Percentiles rank a stretch among this genome's conserved stretches.
Conservation (phyloP, 2,329 filamentous ascomycete genomes). For the Pseudopyrenochaeta lycopersici region DNA sequence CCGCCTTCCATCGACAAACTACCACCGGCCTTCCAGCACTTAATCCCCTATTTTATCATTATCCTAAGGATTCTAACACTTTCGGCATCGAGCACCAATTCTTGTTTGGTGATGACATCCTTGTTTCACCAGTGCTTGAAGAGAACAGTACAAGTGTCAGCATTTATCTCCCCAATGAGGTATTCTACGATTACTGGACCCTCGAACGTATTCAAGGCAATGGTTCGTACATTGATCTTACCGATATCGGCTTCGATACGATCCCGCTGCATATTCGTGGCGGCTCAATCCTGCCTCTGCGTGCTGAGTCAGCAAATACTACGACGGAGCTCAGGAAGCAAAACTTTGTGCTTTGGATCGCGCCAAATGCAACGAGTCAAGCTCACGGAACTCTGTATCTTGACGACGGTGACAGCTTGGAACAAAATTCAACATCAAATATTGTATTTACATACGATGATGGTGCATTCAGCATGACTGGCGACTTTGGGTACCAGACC, state of each 20-base stretch:
- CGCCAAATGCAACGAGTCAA: constrained; percentile 68
- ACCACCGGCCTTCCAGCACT: constrained; percentile 70
- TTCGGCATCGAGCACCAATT: constrained; percentile 64
- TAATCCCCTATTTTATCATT: constrained; percentile 75
- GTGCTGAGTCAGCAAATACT: constrained; percentile 65
- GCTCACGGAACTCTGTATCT: constrained; percentile 76
- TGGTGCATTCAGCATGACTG: constrained; percentile 62
- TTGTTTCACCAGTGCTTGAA: constrained; percentile 65
- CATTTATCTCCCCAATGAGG: constrained; percentile 65
- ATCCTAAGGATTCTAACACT: constrained; percentile 65
- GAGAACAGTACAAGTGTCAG: constrained; percentile 62
- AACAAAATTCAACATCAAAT: constrained; percentile 64
- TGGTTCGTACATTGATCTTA: constrained; percentile 56
- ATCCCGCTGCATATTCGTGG: constrained; percentile 74
- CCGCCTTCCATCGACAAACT: constrained; percentile 69
- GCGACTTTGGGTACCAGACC: constrained; percentile 62
- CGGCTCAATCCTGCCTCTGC: constrained; percentile 69
- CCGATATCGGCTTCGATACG: constrained; percentile 58
- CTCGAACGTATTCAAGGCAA: constrained; percentile 58
- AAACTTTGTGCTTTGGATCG: constrained; percentile 76
- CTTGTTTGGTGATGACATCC: constrained; percentile 65
- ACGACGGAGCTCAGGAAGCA: constrained; percentile 71
- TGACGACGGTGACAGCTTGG: constrained; percentile 76
- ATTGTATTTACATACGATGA: constrained; percentile 69
- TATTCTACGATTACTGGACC: constrained; percentile 69